Conservation (phyloP, 2,329 filamentous ascomycete species). For the Colletotrichum navitas region DNA sequence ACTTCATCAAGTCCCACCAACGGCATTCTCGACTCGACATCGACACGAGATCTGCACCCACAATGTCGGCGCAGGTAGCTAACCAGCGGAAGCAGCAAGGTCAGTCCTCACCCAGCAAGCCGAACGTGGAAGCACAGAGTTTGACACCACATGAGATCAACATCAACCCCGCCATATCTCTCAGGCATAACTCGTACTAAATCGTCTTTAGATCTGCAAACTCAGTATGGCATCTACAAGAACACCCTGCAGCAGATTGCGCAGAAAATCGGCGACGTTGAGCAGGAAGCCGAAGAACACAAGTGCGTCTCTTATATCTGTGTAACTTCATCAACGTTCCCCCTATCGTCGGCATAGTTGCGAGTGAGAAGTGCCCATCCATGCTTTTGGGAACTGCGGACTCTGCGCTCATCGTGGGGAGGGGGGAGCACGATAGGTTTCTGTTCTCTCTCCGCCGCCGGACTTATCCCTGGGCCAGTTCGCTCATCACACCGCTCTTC, state of each 20-base stretch:
- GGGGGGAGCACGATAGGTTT: background rate
- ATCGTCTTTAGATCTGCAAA: slow-evolving; percentile 75
- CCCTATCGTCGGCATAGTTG: slow-evolving; percentile 22
- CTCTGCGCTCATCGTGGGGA: background rate
- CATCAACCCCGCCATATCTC: slow-evolving; percentile 17
- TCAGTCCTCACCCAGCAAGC: slow-evolving; percentile 49
- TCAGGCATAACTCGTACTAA: slow-evolving; percentile 33
- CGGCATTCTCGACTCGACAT: background rate
- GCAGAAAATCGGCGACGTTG: slow-evolving; percentile 96
- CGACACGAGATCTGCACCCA: background rate
- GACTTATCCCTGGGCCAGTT: slow-evolving; percentile 4
- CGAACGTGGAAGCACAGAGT: background rate
- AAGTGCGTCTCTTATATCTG: slow-evolving; percentile 74
- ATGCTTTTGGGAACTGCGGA: slow-evolving; percentile 6
- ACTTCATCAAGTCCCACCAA: slow-evolving; percentile 14
- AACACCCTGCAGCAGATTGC: slow-evolving; percentile 89
- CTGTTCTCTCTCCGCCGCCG: background rate
- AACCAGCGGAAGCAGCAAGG: slow-evolving; percentile 78
- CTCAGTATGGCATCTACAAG: slow-evolving; percentile 83
- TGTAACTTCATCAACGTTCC: slow-evolving; percentile 23
- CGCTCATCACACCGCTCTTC: slow-evolving; percentile 36
- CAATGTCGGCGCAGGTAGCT: slow-evolving; percentile 66
- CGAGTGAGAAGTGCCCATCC: background rate
- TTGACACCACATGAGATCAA: background rate
- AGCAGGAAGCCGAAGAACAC: slow-evolving; percentile 97